These are phyloP conservation scores for Naganishia antarctica DNA, from an alignment of 768 basidiomycete species.

Conservation along the genomic window DNA sequence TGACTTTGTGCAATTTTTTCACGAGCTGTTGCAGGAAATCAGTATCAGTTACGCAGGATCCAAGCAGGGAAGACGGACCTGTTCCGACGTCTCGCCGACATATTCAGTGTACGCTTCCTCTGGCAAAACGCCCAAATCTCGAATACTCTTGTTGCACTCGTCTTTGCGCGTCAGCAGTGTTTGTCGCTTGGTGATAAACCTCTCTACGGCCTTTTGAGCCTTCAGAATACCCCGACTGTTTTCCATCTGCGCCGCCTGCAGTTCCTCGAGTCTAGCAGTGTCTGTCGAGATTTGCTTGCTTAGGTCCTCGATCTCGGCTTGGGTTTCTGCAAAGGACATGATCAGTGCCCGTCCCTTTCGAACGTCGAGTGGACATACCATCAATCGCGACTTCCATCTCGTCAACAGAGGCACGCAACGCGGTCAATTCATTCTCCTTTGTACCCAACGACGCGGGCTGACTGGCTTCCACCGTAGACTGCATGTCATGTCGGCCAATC, in stretches of 20 bases:
- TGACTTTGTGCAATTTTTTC: constrained; percentile 84
- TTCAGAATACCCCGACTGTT: constrained; percentile 80
- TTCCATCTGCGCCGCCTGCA: constrained; percentile 77
- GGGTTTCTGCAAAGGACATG: constrained; percentile 47
- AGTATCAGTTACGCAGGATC: neutral
- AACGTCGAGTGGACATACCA: constrained; percentile 50
- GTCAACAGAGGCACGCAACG: constrained; percentile 64
- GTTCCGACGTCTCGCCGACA: constrained; percentile 76
- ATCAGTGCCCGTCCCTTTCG: neutral
- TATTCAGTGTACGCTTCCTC: constrained; percentile 98
- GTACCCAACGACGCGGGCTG: constrained; percentile 61
- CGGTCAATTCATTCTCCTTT: constrained; percentile 65
- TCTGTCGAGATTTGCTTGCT: constrained; percentile 49
- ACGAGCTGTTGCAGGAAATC: constrained; percentile 60
- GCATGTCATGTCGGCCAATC: constrained; percentile 64
- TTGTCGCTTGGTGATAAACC: constrained; percentile 86
- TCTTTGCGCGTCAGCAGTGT: constrained; percentile 79
- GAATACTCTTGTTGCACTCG: constrained; percentile 89
- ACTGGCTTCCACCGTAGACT: constrained; percentile 46
- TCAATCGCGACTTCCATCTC: constrained; percentile 61
- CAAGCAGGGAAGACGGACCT: constrained; percentile 54
- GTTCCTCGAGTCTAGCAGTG: constrained; percentile 59
- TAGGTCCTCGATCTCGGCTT: constrained; percentile 60
- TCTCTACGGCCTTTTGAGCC: constrained; percentile 90
- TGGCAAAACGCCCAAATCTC: constrained; percentile 90